A percentile compares a stretch with the other conserved stretches of the same genome.
Evolutionary conservation across 192 early-diverging fungal species (phyloP).

Genomic region (Pilobolus umbonatus): DNA sequence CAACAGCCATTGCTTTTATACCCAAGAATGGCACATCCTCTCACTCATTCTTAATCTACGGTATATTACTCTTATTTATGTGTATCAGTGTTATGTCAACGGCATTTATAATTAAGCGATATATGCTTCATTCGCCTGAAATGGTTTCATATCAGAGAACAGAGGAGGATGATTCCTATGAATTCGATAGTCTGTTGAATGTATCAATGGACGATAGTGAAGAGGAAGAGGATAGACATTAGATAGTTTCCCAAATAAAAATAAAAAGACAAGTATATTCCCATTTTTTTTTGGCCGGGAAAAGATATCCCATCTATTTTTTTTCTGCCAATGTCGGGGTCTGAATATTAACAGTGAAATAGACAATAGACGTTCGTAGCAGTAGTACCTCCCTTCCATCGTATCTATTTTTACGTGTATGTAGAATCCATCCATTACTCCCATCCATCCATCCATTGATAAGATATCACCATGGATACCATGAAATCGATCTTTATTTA

Average conservation of each 20-base stretch:
- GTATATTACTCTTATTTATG: neutral
- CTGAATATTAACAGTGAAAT: too few relatives aligned
- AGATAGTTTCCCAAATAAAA: too few relatives aligned
- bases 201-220: neutral
- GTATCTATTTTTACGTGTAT: neutral
- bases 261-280: too few relatives aligned
- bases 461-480: neutral
- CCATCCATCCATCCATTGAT: neutral
- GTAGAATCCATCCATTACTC: neutral
- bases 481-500: too few relatives aligned
- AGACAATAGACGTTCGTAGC: too few relatives aligned
- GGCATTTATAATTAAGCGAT: conserved; percentile 7
- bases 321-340: too few relatives aligned
- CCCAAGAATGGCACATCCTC: neutral
- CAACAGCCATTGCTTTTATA: neutral
- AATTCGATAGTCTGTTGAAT: conserved; percentile 8
- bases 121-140: neutral
- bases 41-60: neutral
- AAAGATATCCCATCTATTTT: too few relatives aligned
- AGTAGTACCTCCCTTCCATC: neutral
- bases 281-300: too few relatives aligned
- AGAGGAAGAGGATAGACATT: neutral
- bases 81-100: neutral
- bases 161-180: conserved; percentile 5
- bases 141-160: too few relatives aligned